Percentiles rank a stretch among this genome's conserved stretches.
phyloP scores from a whole-genome alignment of 2,329 filamentous ascomycete species.

The Neonectria hederae region DNA sequence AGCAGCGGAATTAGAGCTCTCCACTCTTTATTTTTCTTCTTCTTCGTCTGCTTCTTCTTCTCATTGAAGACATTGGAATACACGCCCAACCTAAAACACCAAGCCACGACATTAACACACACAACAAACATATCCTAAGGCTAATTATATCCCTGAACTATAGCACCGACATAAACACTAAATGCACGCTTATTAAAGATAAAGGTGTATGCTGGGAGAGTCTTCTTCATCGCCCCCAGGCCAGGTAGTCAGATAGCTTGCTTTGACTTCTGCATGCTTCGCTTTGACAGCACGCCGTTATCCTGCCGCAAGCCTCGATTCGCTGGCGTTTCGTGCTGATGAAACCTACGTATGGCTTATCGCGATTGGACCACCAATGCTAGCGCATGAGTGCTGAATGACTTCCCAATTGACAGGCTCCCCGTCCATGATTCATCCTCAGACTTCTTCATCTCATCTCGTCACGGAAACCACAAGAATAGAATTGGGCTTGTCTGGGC shows the following conservation, averaged over 20 bases:
- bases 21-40: constrained; percentile 10
- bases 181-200: too few species aligned
- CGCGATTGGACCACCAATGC: constrained; percentile 1
- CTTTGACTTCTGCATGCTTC: constrained; percentile 14
- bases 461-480: constrained; percentile 18
- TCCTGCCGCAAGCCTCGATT: constrained; percentile 18
- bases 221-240: background rate
- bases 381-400: background rate
- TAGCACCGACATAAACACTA: background rate
- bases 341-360: constrained; percentile 16
- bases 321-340: constrained; percentile 17
- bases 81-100: background rate
- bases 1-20: constrained; percentile 4
- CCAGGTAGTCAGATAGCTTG: constrained; percentile 7
- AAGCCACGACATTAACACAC: background rate
- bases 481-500: constrained; percentile 9
- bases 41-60: background rate
- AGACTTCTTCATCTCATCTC: constrained; percentile 19
- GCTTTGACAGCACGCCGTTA: constrained; percentile 14
- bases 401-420: background rate
- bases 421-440: background rate
- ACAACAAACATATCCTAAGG: background rate
- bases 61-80: background rate
- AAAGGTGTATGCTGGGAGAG: background rate
- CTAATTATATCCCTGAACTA: background rate